These are phyloP conservation scores for Aspergillus heteromorphus DNA, from an alignment of 495 filamentous ascomycete genomes.

Conservation along the genomic window DNA sequence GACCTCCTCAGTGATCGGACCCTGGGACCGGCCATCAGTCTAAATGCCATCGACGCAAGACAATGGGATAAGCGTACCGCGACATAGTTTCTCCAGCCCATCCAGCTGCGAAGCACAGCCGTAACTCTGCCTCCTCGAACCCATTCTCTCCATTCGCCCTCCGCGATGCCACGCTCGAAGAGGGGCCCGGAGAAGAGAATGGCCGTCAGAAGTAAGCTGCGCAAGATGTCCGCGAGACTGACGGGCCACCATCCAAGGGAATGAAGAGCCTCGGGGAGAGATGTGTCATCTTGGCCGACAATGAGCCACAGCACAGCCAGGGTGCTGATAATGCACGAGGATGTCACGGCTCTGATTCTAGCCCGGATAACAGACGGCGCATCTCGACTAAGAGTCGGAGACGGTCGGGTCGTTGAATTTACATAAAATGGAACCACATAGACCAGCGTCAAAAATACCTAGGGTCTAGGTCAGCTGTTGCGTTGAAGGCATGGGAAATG, in stretches of 20 bases:
- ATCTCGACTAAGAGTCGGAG: constrained; percentile 77
- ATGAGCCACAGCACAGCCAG: constrained; percentile 58
- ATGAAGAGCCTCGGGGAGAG: constrained; percentile 50
- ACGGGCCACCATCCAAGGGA: constrained; percentile 73
- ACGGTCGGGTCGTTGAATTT: constrained; percentile 71
- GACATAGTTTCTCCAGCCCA: constrained; percentile 61
- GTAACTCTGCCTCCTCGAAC: constrained; percentile 36
- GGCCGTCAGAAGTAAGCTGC: constrained; percentile 59
- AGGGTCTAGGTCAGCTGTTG: neutral
- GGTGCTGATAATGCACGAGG: constrained; percentile 61
- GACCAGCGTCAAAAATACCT: constrained; percentile 72
- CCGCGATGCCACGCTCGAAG: constrained; percentile 66
- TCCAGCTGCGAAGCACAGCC: constrained; percentile 53
- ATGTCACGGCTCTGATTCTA: constrained; percentile 70
- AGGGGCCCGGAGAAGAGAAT: constrained; percentile 83
- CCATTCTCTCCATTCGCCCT: constrained; percentile 67
- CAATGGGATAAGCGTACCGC: constrained; percentile 39
- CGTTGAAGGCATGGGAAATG: neutral
- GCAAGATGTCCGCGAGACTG: constrained; percentile 52
- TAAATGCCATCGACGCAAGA: neutral
- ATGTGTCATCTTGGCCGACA: constrained; percentile 36
- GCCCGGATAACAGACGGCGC: constrained; percentile 84
- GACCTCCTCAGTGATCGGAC: constrained; percentile 85
- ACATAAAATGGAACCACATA: constrained; percentile 94
- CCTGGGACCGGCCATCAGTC: constrained; percentile 42